phyloP scores from a whole-genome alignment of 2,329 filamentous ascomycete species.

The Diaporthe vexans region DNA sequence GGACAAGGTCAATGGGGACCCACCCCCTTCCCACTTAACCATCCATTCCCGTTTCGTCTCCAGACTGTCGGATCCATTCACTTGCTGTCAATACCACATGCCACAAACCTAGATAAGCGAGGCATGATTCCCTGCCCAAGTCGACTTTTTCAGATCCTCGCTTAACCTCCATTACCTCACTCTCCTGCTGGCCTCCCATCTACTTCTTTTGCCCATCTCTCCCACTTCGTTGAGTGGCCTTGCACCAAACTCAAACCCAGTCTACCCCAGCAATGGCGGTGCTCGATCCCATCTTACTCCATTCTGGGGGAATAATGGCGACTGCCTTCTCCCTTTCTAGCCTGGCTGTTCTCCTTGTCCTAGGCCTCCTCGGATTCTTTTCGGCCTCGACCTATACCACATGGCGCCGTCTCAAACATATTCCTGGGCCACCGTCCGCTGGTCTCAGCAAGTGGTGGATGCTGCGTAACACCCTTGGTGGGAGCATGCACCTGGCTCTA shows the following conservation, averaged over 20 bases:
- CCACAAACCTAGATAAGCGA: constrained; percentile 42
- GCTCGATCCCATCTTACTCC: constrained; percentile 33
- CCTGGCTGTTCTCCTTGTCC: constrained; percentile 35
- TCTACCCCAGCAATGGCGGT: constrained; percentile 30
- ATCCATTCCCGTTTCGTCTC: constrained; percentile 41
- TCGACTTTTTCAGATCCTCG: constrained; percentile 28
- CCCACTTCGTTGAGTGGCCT: neutral
- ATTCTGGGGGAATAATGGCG: neutral
- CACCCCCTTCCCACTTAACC: constrained; percentile 36
- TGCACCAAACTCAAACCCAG: neutral
- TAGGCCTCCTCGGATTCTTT: constrained; percentile 42
- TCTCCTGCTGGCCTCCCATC: constrained; percentile 12
- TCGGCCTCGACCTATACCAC: constrained; percentile 42
- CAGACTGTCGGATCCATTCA: constrained; percentile 43
- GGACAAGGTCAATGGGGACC: constrained; percentile 32
- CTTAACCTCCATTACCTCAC: constrained; percentile 31
- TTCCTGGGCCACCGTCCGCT: constrained; percentile 46
- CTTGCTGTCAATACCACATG: constrained; percentile 34
- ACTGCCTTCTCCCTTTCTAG: constrained; percentile 30
- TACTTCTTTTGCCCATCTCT: neutral
- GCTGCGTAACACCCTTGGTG: constrained; percentile 48
- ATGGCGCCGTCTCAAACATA: constrained; percentile 47
- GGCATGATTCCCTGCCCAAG: constrained; percentile 32
- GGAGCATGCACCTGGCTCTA: constrained; percentile 47
- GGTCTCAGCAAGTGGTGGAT: constrained; percentile 49